Conservation (phyloP, 257 asterid species). For the Haberlea rhodopensis region DNA sequence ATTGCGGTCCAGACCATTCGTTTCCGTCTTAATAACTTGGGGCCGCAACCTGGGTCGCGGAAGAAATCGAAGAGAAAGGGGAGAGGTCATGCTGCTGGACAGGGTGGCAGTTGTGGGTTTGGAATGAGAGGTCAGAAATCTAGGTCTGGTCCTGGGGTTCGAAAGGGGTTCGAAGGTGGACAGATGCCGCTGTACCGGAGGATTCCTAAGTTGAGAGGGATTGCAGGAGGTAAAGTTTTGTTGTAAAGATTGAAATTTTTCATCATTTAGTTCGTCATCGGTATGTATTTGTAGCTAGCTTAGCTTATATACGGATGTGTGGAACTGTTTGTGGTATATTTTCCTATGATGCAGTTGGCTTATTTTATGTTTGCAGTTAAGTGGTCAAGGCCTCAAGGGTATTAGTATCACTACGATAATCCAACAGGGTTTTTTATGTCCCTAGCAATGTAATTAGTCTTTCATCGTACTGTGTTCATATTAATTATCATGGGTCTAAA, state of each 20-base stretch:
- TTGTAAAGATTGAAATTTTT: background rate
- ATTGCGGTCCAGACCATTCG: conserved; percentile 33
- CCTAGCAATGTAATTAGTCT: no score
- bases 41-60: conserved; percentile 81
- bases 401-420: background rate
- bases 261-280: background rate
- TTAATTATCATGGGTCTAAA: background rate
- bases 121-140: conserved; percentile 93
- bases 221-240: conserved; percentile 78
- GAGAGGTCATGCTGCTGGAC: conserved; percentile 95
- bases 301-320: background rate
- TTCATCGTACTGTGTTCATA: background rate
- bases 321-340: background rate
- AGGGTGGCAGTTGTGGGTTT: conserved; percentile 91
- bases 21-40: conserved; percentile 77
- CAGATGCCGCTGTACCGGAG: conserved; percentile 92
- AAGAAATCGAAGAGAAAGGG: conserved; percentile 91
- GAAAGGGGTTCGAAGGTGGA: conserved; percentile 78
- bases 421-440: background rate
- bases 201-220: conserved; percentile 80
- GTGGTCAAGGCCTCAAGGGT: no score
- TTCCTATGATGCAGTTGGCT: background rate
- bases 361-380: conserved; percentile 3
- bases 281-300: background rate
- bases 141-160: conserved; percentile 95